Evolutionary conservation across 345 rosid genomes (phyloP).

Genomic region (Melastoma malabathricum): DNA sequence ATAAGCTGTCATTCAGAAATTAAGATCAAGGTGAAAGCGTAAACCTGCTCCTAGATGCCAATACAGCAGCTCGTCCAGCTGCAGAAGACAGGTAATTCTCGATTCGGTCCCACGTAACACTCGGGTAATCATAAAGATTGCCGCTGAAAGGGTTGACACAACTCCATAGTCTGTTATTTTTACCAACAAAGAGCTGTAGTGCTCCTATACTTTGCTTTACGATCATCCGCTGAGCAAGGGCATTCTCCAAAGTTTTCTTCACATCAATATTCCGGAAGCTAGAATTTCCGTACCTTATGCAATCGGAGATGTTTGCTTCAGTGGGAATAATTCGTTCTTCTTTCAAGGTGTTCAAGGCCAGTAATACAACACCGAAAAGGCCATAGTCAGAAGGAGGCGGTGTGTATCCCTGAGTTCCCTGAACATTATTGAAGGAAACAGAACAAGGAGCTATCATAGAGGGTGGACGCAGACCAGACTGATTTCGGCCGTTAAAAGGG

Average conservation of each 20-base stretch:
- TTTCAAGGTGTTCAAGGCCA: constrained; percentile 61
- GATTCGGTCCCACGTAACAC: constrained; percentile 53
- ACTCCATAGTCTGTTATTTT: constrained; percentile 56
- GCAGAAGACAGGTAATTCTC: constrained; percentile 44
- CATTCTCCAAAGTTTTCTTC: constrained; percentile 56
- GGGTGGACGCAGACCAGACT: constrained; percentile 17
- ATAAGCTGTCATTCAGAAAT: background rate
- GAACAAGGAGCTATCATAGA: constrained; percentile 13
- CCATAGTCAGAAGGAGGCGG: constrained; percentile 55
- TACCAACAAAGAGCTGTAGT: constrained; percentile 50
- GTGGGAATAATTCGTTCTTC: constrained; percentile 60
- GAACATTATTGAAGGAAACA: constrained; percentile 21
- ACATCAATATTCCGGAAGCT: constrained; percentile 49
- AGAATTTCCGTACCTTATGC: constrained; percentile 59
- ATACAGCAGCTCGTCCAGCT: constrained; percentile 33
- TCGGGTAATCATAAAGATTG: constrained; percentile 33
- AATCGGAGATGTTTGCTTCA: constrained; percentile 58
- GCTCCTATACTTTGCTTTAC: constrained; percentile 34
- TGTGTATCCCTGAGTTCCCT: constrained; percentile 42
- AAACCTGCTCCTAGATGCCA: constrained; percentile 65
- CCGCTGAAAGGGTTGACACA: constrained; percentile 67
- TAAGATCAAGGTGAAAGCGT: background rate
- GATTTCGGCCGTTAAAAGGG: constrained; percentile 11
- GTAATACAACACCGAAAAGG: constrained; percentile 65
- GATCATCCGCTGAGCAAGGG: constrained; percentile 56